Evolutionary conservation across 1,284 basidiomycete genomes (phyloP), one percentile per base, ranked within the genome.

Genomic region (Sporisorium sorghi): DNA sequence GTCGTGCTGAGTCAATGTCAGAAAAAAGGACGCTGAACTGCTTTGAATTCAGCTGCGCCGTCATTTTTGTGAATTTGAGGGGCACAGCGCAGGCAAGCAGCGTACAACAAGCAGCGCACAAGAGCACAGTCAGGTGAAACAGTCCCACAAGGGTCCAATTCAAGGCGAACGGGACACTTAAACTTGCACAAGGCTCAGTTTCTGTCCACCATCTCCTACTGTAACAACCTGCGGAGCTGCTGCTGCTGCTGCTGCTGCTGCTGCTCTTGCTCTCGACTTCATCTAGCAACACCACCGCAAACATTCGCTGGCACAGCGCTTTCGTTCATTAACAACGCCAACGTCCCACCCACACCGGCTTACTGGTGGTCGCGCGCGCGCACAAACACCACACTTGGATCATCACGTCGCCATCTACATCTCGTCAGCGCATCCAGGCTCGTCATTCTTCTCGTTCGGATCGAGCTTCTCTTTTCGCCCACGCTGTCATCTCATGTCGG

Each of bases 11-110:
- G 55, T 49, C 46, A 28, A 39, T n/a, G 48, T 33, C n/a, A n/a
- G 21, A n/a, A 44, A 15, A 23, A 37, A 21, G n/a, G 59, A 62
- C 53, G 53, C 59, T 61, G 44, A 61, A 61, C n/a, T 30, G 21
- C 11, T 11, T 24, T 24, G 23, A 40, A 40, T 23, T 26, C 14
- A 51, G 42, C n/a, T 26, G 9, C 30, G 47, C 30, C 35, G 2
- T 37, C 17, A 17, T n/a, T 9, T n/a, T n/a, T 37, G 2, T 37
- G 12, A 32, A 3, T 37, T 37, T 37, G 35, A 37, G 35, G 35
- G 35, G 35, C 35, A 17, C 35, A 37, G 17, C 17, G 35, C 35
- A 37, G n/a, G n/a, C n/a, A n/a, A n/a, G n/a, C n/a, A n/a, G n/a
- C n/a, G n/a, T n/a, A n/a, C n/a, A n/a, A n/a, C n/a, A n/a, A n/a